Evolutionary conservation across 768 basidiomycete genomes (phyloP).

Genomic region (Hericium erinaceus): DNA sequence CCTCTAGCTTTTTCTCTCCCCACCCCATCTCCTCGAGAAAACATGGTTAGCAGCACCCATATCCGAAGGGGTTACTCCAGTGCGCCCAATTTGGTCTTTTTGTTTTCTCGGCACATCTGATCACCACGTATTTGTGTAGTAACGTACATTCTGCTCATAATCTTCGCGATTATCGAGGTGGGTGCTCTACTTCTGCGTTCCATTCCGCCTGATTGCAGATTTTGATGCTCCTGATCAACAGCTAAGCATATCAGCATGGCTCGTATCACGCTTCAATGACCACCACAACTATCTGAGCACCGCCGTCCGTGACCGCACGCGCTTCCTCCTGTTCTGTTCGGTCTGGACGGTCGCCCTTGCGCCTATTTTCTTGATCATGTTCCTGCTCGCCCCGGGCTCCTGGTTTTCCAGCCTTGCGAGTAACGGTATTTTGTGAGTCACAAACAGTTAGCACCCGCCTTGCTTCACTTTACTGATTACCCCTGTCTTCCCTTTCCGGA

Average conservation of each 20-base stretch:
- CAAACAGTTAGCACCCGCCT: background rate
- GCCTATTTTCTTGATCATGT: constrained; percentile 6
- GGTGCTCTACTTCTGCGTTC: background rate
- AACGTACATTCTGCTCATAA: constrained; percentile 5
- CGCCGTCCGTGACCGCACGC: constrained; percentile 42
- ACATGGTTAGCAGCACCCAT: constrained; percentile 2
- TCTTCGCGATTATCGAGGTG: constrained; percentile 12
- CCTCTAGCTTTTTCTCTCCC: background rate
- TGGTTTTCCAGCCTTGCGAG: constrained; percentile 6
- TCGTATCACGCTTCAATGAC: constrained; percentile 50
- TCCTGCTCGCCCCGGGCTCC: background rate
- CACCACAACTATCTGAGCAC: constrained; percentile 41
- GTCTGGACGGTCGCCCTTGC: constrained; percentile 12
- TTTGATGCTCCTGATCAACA: constrained; percentile 18
- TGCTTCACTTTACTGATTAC: background rate
- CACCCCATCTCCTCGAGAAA: background rate
- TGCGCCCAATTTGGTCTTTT: background rate
- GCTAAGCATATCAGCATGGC: constrained; percentile 68
- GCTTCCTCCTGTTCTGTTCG: constrained; percentile 16
- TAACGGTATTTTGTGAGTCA: constrained; percentile 10
- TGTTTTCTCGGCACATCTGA: background rate
- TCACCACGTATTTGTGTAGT: constrained; percentile 1
- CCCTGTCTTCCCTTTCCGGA: background rate
- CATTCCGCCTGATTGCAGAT: background rate
- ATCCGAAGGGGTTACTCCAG: constrained; percentile 9